Percentiles rank a stretch among this genome's conserved stretches.
Evolutionary conservation across 345 rosid genomes (phyloP).

Genomic region (Abelmoschus esculentus): DNA sequence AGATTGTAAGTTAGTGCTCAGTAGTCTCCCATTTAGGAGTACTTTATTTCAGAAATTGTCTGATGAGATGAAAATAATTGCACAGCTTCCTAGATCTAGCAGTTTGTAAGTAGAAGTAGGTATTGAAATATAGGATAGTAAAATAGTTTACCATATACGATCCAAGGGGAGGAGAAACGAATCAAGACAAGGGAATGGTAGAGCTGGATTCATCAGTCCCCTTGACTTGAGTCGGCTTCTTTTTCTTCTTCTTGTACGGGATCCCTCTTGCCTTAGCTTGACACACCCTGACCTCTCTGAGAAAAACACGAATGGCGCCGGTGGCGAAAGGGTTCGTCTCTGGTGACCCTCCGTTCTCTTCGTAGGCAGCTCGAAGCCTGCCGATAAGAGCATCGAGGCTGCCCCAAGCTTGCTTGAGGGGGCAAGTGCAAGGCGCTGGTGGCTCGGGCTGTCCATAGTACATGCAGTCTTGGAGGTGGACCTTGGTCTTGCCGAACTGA

Average conservation of each 20-base stretch:
- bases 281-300: slow-evolving; percentile 69
- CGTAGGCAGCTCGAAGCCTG: slow-evolving; percentile 79
- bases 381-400: slow-evolving; percentile 91
- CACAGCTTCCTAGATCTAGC: neutral
- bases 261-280: slow-evolving; percentile 88
- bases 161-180: neutral
- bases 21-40: neutral
- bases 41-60: neutral
- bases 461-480: slow-evolving; percentile 59
- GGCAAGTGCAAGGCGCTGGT: slow-evolving; percentile 85
- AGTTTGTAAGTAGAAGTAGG: neutral
- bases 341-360: slow-evolving; percentile 74
- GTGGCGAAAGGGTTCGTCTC: slow-evolving; percentile 77
- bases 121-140: neutral
- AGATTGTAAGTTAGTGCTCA: neutral
- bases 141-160: slow-evolving; percentile 12
- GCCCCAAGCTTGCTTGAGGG: slow-evolving; percentile 86
- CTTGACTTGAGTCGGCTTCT: slow-evolving; percentile 34
- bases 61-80: neutral
- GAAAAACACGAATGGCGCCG: slow-evolving; percentile 55
- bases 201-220: slow-evolving; percentile 37
- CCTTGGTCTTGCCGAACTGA: slow-evolving; percentile 64
- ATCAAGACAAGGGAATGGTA: slow-evolving; percentile 37
- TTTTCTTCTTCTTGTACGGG: slow-evolving; percentile 79
- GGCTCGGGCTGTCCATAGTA: slow-evolving; percentile 87